Conservation (phyloP, 2,329 filamentous ascomycete genomes). For the Xylariaceae sp. region DNA sequence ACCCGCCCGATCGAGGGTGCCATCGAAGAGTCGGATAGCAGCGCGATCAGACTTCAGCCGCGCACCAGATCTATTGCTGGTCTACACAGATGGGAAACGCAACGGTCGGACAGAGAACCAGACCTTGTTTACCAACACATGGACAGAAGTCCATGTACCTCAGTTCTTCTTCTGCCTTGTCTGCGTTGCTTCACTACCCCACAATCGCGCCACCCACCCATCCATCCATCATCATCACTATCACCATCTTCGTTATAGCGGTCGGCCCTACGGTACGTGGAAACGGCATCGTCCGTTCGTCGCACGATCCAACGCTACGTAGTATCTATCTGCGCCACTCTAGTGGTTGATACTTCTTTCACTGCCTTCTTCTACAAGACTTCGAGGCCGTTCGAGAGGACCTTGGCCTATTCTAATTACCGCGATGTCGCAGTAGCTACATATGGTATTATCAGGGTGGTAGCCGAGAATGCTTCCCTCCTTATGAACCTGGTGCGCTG, state of each 20-base stretch:
- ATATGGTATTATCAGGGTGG: not conserved
- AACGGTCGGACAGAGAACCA: not conserved
- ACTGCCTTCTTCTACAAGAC: not conserved
- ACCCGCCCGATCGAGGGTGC: constrained; percentile 24
- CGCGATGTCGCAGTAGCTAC: not conserved
- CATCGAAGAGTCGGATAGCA: constrained; percentile 11
- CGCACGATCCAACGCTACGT: not conserved
- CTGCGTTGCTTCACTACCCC: not conserved
- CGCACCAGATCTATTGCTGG: constrained; percentile 12
- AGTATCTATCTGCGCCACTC: too few species aligned
- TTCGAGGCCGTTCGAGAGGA: constrained; percentile 3
- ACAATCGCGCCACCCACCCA: not conserved
- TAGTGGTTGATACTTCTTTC: not conserved
- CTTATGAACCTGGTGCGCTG: constrained; percentile 21
- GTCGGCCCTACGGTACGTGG: too few species aligned
- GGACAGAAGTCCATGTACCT: not conserved
- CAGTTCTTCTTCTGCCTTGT: too few species aligned
- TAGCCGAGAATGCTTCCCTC: constrained; percentile 17
- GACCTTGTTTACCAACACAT: not conserved
- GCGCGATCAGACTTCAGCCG: constrained; percentile 18
- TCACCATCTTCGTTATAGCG: too few species aligned
- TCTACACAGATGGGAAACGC: not conserved
- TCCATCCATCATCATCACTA: not conserved
- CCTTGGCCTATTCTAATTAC: not conserved
- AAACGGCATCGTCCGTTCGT: not conserved